Evolutionary conservation across 208 protist genomes (phyloP).

Genomic region (Acanthamoeba castellanii): DNA sequence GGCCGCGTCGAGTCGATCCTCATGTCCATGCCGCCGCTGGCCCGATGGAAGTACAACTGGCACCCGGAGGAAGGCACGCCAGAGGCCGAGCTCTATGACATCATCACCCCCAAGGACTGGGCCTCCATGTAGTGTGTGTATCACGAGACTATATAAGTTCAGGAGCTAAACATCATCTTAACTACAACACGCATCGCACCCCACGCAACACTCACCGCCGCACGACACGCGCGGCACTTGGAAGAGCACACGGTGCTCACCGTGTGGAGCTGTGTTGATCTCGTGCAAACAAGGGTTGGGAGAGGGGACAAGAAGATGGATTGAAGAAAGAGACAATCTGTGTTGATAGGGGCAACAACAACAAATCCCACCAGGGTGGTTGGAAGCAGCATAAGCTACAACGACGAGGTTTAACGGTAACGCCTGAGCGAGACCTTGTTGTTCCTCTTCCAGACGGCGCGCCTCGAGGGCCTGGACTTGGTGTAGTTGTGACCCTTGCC

Average conservation of each 20-base stretch:
- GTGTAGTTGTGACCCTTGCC: conserved; percentile 95
- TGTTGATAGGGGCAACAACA: neutral
- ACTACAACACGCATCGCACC: too few species aligned
- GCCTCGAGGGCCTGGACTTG: conserved; percentile 96
- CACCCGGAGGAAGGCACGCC: conserved; percentile 72
- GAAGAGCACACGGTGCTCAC: too few species aligned
- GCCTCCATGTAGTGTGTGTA: neutral
- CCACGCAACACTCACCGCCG: too few species aligned
- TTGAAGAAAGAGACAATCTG: conserved; percentile 22
- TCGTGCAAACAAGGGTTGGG: too few species aligned
- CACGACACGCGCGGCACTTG: too few species aligned
- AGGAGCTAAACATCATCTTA: too few species aligned
- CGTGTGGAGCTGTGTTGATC: too few species aligned
- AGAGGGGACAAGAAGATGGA: neutral
- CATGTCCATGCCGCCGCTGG: conserved; percentile 90
- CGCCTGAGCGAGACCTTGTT: conserved; percentile 96
- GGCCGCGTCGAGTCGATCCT: conserved; percentile 93
- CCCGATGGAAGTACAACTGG: conserved; percentile 82
- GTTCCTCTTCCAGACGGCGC: conserved; percentile 98
- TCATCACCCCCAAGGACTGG: conserved; percentile 62
- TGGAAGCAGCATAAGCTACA: neutral
- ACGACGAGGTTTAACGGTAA: conserved; percentile 92
- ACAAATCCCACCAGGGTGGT: neutral
- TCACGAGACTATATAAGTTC: too few species aligned
- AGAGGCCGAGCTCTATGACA: conserved; percentile 76